Conservation (phyloP, 176 grass and related monocot genomes). For the Carex pumila region DNA sequence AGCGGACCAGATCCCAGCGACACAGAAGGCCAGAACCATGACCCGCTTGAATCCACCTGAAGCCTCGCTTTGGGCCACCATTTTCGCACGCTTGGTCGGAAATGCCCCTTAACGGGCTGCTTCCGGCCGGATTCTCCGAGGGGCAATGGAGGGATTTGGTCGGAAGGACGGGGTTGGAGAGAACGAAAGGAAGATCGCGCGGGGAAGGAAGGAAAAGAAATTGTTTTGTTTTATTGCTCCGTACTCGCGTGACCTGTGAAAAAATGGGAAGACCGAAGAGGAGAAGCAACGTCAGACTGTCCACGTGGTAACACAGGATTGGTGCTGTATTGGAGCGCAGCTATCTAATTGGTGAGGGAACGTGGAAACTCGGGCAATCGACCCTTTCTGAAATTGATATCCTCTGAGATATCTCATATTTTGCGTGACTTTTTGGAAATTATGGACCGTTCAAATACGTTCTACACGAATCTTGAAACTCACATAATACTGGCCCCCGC, state of each 20-base stretch:
- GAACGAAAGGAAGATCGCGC: not conserved
- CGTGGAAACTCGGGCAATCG: not conserved
- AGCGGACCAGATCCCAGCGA: slow-evolving; percentile 86
- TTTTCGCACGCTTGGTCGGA: not conserved
- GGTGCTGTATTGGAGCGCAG: not conserved
- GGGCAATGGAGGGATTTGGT: not conserved
- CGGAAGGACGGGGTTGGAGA: not conserved
- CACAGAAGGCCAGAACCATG: slow-evolving; percentile 77
- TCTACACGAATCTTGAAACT: no score
- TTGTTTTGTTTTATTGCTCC: not conserved
- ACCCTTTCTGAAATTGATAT: no score
- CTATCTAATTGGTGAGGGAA: not conserved
- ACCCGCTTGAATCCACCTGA: slow-evolving; percentile 32
- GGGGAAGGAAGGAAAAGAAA: not conserved
- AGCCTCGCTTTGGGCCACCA: not conserved
- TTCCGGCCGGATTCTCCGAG: slow-evolving; percentile 2
- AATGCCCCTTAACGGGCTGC: not conserved
- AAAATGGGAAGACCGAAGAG: not conserved
- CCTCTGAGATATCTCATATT: no score
- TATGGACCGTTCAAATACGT: no score
- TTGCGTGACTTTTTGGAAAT: no score
- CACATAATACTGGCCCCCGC: no score
- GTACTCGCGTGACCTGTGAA: not conserved
- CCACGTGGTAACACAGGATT: not conserved
- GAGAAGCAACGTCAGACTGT: slow-evolving; percentile 14